Base-by-base conservation (phyloP, 305 asterid genomes). In the Fraxinus velutina region DNA sequence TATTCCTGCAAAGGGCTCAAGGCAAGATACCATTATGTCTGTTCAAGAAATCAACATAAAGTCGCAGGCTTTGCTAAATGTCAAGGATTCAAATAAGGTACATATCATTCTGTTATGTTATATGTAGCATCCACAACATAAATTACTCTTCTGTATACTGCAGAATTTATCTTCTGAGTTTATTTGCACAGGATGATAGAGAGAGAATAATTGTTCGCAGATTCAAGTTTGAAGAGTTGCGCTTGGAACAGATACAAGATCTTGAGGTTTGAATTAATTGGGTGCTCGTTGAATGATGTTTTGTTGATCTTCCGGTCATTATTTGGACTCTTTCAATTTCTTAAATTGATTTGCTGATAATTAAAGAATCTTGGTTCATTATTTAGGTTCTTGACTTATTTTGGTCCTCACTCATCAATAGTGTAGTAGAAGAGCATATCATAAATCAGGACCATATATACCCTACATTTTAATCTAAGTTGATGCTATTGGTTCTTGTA, bases 231-330 rank as follows among this genome's bases (percentile, higher is more conserved):
- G 99, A 96, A 88, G 97, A 96, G 83, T 77, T 90, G 74, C 99
- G 99, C 52, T 78, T 91, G 81, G 99, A 96, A 86, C 98, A 96
- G 86, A 92, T 96, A 85, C 99, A 96, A 89, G 99, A 96, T 87
- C 97, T 94, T 57, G 98, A 96, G 99, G 99, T 96, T 85, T 84
- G 76, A 82, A 42, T 42, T 74, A 76, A n/a, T 64, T 79, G 77
- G 42, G 60, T 36, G 22, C 64, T 32, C 71, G 22, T 82, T 80
- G 76, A 30, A 36, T 84, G 15, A 44, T 83, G 82, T 52, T 81
- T 55, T 24, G 17, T 68, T 84, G n/a, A 36, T 83, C 81, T 39
- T 79, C 34, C 76, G 80, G 10, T 81, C 34, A 27, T 4, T 24
- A 66, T 27, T 24, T 64, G 73, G 73, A 64, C 34, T 24, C 33